Evolutionary conservation across 1,284 basidiomycete species (phyloP), one percentile per base, ranked within the genome.

Genomic region (Ustilago esculenta): DNA sequence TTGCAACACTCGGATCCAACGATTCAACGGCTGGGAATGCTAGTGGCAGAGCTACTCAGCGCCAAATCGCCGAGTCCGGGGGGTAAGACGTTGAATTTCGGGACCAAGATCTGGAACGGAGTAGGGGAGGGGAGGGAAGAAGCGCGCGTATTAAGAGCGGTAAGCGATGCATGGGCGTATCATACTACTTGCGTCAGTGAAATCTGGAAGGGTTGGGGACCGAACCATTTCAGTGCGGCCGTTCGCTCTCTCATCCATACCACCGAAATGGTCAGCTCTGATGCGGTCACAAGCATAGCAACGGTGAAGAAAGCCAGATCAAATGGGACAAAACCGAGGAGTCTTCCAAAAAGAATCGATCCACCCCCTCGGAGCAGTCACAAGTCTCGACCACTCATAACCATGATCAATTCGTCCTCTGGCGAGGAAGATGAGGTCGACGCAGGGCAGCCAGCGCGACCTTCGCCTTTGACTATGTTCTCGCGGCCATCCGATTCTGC

Each of bases 21-120:
- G 2, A 86, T 96, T 12, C 88, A 94, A 2, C 86, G 90, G n/a
- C 90, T 92, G 68, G 95, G 95, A 2, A 96, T 98, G 94, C 86
- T 98, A 11, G 88, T 89, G 0, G 95, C 92, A 0, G 95, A 98
- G 81, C 17, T 77, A 21, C 41, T 77, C 15, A 77, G 73, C 42
- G 54, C 30, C 7, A 47, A 39, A 32, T 53, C 50, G 32, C 18
- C 39, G 1, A 18, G n/a, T 2, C 50, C 48, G 3, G 42, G 30
- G 0, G 45, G 41, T 5, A 90, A 90, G 80, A 85, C 86, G 36
- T 85, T 98, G 7, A 85, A 87, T 56, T 98, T 98, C 68, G 88
- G 86, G 0, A 87, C 86, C 2, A 76, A 76, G 3, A 82, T 86
- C 35, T 98, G 95, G 95, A 89, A 91, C 4, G 92, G 90, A 1